Evolutionary conservation across 768 basidiomycete species (phyloP).

Genomic region (Pulveroboletus sp.): DNA sequence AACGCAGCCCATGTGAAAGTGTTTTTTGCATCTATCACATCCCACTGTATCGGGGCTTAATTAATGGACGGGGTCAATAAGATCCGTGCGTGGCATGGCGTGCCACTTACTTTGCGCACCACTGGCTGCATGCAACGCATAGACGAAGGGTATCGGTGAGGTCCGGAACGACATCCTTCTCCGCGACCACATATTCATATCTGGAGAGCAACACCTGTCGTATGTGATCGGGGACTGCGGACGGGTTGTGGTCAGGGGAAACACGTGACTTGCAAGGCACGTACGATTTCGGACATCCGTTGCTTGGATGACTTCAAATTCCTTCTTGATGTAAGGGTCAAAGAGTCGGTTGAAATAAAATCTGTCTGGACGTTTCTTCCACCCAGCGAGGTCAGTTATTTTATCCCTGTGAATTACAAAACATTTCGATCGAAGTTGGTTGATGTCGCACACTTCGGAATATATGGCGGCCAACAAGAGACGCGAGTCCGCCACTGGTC

Average conservation of each 20-base stretch:
- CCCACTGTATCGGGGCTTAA: constrained; percentile 78
- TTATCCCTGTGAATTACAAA: constrained; percentile 94
- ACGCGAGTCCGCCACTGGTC: constrained; percentile 86
- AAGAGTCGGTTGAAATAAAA: constrained; percentile 97
- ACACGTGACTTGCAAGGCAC: constrained; percentile 33
- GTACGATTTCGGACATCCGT: constrained; percentile 85
- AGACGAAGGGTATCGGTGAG: constrained; percentile 82
- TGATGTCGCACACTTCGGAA: constrained; percentile 93
- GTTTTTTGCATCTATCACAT: constrained; percentile 89
- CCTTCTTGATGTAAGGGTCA: constrained; percentile 97
- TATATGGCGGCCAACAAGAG: constrained; percentile 94
- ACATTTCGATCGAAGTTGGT: constrained; percentile 90
- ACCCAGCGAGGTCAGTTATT: constrained; percentile 87
- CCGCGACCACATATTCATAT: constrained; percentile 94
- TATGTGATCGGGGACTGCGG: constrained; percentile 78
- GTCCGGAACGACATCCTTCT: constrained; percentile 90
- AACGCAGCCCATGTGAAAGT: constrained; percentile 94
- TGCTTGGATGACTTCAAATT: constrained; percentile 92
- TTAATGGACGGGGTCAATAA: constrained; percentile 24
- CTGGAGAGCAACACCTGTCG: constrained; percentile 71
- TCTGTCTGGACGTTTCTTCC: constrained; percentile 92
- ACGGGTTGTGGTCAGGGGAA: constrained; percentile 12
- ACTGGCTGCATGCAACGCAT: constrained; percentile 82
- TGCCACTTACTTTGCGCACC: constrained; percentile 79
- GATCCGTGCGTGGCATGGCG: constrained; percentile 12